Evolutionary conservation across 345 rosid species (phyloP).

Genomic region (Turritis glabra): DNA sequence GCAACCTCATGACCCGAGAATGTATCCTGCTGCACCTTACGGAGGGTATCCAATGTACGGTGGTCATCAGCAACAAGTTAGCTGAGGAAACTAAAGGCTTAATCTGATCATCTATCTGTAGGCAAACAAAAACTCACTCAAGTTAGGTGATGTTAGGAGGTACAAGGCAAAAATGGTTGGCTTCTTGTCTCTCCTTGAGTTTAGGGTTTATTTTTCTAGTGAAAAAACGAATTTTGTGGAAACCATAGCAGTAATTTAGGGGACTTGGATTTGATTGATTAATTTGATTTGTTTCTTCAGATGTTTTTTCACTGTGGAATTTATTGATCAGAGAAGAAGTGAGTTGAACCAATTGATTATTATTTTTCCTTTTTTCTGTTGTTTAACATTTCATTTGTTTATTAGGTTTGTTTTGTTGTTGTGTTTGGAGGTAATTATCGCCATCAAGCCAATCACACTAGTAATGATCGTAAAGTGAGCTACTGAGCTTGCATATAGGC

Average conservation of each 20-base stretch:
- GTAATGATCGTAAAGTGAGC: neutral
- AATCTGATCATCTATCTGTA: constrained; percentile 19
- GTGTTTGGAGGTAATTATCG: neutral
- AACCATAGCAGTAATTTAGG: constrained; percentile 16
- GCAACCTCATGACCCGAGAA: constrained; percentile 72
- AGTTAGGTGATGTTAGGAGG: constrained; percentile 28
- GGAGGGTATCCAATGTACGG: constrained; percentile 80
- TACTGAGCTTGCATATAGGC: neutral
- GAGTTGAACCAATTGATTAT: constrained; percentile 19
- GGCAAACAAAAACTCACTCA: constrained; percentile 31
- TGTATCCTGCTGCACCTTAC: constrained; percentile 69
- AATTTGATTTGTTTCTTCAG: constrained; percentile 22
- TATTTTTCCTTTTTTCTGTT: neutral
- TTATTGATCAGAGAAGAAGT: neutral
- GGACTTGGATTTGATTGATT: constrained; percentile 35
- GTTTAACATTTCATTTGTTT: neutral
- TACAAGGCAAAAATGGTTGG: constrained; percentile 10
- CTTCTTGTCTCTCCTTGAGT: constrained; percentile 18
- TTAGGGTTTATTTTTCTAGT: constrained; percentile 32
- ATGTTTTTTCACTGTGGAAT: constrained; percentile 16
- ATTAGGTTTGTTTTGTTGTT: neutral
- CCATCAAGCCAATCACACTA: neutral
- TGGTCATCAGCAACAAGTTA: constrained; percentile 90
- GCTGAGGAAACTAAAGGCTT: constrained; percentile 48
- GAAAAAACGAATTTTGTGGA: constrained; percentile 28